Percentiles rank a stretch among this genome's conserved stretches.
phyloP scores from a whole-genome alignment of 108 stramenopile species.

The Licmophora abbreviata region DNA sequence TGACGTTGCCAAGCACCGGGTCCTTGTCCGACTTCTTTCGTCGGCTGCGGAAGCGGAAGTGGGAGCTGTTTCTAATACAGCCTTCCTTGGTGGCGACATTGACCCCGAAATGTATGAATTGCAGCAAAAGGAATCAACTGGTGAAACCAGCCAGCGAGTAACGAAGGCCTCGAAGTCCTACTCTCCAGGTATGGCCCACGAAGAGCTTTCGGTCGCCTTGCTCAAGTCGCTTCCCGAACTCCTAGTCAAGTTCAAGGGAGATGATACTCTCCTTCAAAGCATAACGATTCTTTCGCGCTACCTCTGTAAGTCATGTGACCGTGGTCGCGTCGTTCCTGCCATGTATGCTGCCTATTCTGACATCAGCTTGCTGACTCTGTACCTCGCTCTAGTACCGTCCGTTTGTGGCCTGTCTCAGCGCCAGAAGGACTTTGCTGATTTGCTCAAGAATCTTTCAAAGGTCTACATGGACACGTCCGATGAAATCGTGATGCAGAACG shows the following conservation, averaged over 20 bases:
- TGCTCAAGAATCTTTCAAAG: constrained; percentile 55
- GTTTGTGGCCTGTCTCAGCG: constrained; percentile 63
- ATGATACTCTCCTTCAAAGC: constrained; percentile 46
- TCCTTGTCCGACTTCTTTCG: constrained; percentile 66
- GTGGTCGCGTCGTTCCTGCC: constrained; percentile 3
- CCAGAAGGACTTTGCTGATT: constrained; percentile 53
- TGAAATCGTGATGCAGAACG: constrained; percentile 45
- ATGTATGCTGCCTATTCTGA: background rate
- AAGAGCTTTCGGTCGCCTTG: constrained; percentile 52
- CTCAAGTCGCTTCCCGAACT: constrained; percentile 64
- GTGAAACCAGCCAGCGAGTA: background rate
- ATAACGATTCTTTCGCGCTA: constrained; percentile 62
- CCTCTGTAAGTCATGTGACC: constrained; percentile 22
- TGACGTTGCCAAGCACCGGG: constrained; percentile 59
- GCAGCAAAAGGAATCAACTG: constrained; percentile 10
- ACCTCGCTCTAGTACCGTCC: constrained; percentile 19
- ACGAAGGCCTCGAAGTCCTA: background rate
- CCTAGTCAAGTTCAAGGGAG: constrained; percentile 64
- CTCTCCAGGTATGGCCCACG: constrained; percentile 19
- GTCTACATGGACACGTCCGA: constrained; percentile 59
- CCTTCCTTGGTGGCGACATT: constrained; percentile 21
- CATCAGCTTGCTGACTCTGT: constrained; percentile 2
- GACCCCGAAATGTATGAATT: constrained; percentile 16
- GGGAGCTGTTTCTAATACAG: constrained; percentile 18
- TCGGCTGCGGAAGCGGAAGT: constrained; percentile 53